phyloP scores from a whole-genome alignment of 352 stramenopile genomes.

The Globisporangium lucens region DNA sequence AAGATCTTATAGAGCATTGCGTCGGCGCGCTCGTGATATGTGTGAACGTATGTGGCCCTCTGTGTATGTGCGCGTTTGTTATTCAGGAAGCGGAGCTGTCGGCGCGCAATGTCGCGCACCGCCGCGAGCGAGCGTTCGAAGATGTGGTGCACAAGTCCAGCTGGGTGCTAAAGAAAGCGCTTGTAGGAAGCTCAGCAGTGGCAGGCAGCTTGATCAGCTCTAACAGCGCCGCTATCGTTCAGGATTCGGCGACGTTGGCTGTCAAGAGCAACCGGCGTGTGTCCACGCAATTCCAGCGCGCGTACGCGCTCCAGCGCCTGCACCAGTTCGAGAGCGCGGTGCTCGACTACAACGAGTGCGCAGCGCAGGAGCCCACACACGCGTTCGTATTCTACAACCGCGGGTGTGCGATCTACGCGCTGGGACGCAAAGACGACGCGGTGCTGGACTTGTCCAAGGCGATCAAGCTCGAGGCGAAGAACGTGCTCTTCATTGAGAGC shows the following conservation, averaged over 20 bases:
- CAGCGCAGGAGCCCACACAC: slow-evolving; percentile 35
- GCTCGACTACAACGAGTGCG: slow-evolving; percentile 52
- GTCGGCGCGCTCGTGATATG: not conserved
- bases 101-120: slow-evolving; percentile 42
- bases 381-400: slow-evolving; percentile 57
- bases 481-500: slow-evolving; percentile 59
- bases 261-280: slow-evolving; percentile 35
- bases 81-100: slow-evolving; percentile 44
- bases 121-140: slow-evolving; percentile 28
- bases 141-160: slow-evolving; percentile 33
- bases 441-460: slow-evolving; percentile 55
- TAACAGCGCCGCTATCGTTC: slow-evolving; percentile 6
- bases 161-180: slow-evolving; percentile 41
- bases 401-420: slow-evolving; percentile 54
- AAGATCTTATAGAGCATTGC: not conserved
- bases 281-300: slow-evolving; percentile 43
- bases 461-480: slow-evolving; percentile 66
- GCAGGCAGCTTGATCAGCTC: not conserved
- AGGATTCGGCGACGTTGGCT: not conserved
- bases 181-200: slow-evolving; percentile 5
- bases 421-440: slow-evolving; percentile 40
- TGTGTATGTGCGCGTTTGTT: not conserved
- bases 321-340: slow-evolving; percentile 42
- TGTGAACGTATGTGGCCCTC: not conserved
- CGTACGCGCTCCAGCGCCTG: slow-evolving; percentile 57